Base-by-base conservation (phyloP, 306 rosid genomes). In the Pterocarpus santalinus region DNA sequence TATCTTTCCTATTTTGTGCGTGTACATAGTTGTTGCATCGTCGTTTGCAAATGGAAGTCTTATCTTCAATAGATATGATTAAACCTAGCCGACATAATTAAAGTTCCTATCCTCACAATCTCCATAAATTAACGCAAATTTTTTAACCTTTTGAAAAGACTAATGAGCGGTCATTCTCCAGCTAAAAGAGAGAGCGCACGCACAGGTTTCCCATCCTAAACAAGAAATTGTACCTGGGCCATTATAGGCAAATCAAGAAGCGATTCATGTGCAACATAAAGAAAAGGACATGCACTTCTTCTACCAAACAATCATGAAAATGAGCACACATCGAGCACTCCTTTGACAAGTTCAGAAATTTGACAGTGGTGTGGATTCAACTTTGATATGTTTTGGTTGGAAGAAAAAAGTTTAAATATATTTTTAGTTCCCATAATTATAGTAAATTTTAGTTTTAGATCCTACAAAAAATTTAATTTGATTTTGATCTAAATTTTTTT, bases 251-350 rank as follows among this genome's bases (percentile, higher is more conserved):
- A 28, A 55, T 43, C 30, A 44, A 61, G 35, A 47, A n/a, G 10
- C 32, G 28, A 16, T 22, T 10, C 35, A 32, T 46, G 38, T 32
- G 43, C 63, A 71, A n/a, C 12, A 35, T 33, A 79, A 3, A n/a
- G 70, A 64, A 62, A 71, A 22, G 10, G 69, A 69, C 68, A 11
- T n/a, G 68, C 78, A 76, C 73, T 69, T 68, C 58, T 60, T 8
- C 69, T 28, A 4, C 65, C 14, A 16, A 36, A 73, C 10, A 55
- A 39, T 76, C 33, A 12, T 12, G 64, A 30, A 77, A 60, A 60
- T 30, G 65, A 28, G 38, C 17, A 13, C n/a, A 49, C 55, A 51
- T 51, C 6, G 5, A 51, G n/a, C 16, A 51, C 22, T 14, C 6
- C 16, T 51, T 43, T 57, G 43, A 16, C 39, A 39, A 49, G 28